Conservation (phyloP, 1,284 basidiomycete species). For the Acaromyces ingoldii region DNA sequence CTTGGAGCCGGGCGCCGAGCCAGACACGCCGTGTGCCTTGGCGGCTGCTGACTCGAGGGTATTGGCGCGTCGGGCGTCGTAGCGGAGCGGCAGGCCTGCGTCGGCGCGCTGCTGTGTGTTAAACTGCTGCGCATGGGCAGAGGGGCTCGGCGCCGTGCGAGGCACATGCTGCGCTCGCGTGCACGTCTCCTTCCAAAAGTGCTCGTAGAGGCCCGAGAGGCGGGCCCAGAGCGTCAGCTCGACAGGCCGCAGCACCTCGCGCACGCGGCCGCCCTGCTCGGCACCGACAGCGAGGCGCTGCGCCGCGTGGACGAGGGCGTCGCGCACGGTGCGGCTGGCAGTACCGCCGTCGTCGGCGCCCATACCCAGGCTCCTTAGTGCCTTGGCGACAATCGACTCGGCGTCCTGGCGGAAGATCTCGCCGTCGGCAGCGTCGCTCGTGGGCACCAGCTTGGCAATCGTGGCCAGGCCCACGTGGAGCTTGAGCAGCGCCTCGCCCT, state of each 20-base stretch:
- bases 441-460: slow-evolving; percentile 20
- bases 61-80: too few relatives aligned
- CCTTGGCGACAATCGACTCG: slow-evolving; percentile 29
- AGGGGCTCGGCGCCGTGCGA: too few relatives aligned
- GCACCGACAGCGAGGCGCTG: not conserved
- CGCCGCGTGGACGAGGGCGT: not conserved
- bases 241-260: slow-evolving; percentile 8
- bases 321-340: not conserved
- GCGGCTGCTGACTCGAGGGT: too few relatives aligned
- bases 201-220: slow-evolving; percentile 5
- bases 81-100: too few relatives aligned
- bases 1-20: not conserved
- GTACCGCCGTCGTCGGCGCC: slow-evolving; percentile 1
- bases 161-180: too few relatives aligned
- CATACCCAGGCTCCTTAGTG: slow-evolving; percentile 17
- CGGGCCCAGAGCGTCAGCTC: slow-evolving; percentile 4
- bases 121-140: too few relatives aligned
- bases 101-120: too few relatives aligned
- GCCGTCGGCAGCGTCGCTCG: slow-evolving; percentile 20
- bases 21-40: too few relatives aligned
- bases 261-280: not conserved
- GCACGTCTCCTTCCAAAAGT: slow-evolving; percentile 10
- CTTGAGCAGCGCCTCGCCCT: slow-evolving; percentile 39
- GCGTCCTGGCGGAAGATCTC: slow-evolving; percentile 35
- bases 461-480: slow-evolving; percentile 41